Evolutionary conservation across 495 filamentous ascomycete species (phyloP).

Genomic region (Penicillium desertorum): DNA sequence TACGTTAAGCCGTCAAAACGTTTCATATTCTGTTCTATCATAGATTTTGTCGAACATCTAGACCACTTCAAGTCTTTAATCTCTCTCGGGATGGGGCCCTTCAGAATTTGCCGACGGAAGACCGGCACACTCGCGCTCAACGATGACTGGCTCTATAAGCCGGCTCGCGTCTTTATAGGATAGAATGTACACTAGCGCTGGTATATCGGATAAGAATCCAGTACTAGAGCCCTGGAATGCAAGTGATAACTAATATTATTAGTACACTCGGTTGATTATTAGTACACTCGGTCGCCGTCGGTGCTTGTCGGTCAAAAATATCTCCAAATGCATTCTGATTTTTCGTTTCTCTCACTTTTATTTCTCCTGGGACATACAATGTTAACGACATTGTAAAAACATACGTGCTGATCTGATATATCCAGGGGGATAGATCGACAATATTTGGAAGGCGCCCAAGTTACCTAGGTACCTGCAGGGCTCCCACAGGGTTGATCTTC

Average conservation of each 20-base stretch:
- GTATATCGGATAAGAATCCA: constrained; percentile 20
- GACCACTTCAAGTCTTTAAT: not conserved
- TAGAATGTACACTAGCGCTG: not conserved
- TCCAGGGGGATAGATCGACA: not conserved
- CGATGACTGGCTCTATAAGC: constrained; percentile 20
- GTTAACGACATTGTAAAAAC: not conserved
- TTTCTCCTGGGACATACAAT: not conserved
- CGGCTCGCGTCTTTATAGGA: not conserved
- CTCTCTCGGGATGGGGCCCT: constrained; percentile 13
- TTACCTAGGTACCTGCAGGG: not conserved
- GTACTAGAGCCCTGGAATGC: not conserved
- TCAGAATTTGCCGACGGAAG: constrained; percentile 27
- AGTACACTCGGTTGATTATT: constrained; percentile 8
- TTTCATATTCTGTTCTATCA: not conserved
- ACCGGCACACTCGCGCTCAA: constrained; percentile 20
- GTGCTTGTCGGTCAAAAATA: constrained; percentile 22
- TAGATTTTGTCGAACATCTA: not conserved
- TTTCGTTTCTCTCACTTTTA: not conserved
- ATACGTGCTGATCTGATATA: constrained; percentile 2
- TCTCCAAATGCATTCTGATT: not conserved
- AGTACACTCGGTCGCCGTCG: constrained; percentile 12
- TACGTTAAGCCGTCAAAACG: not conserved
- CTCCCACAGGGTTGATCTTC: not conserved
- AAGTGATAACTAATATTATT: not conserved
- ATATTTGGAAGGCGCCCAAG: not conserved